Evolutionary conservation across 163 green algal genomes (phyloP), one percentile per base, ranked within the genome.

Genomic region (Chlorella variabilis): DNA sequence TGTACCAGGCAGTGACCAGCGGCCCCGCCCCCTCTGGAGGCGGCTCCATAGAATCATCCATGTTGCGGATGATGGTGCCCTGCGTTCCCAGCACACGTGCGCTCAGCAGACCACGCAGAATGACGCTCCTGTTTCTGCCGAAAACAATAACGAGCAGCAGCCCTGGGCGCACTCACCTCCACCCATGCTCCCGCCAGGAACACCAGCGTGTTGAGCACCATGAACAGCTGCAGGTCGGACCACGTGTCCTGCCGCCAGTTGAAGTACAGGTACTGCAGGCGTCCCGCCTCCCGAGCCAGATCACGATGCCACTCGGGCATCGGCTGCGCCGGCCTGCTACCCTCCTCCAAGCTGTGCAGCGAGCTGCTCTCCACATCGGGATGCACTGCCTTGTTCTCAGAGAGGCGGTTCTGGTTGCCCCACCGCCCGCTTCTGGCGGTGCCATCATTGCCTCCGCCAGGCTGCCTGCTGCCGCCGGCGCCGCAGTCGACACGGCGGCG

Each of bases 201-300:
- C 7, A 90, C 54, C 3, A 69, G n/a, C 20, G 62, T 29, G 39
- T 91, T 91, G 13, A 91, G 45, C 17, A 78, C 45, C 41, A 87
- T 41, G 69, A 91, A 89, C 1, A 91, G 86, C 81, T 90, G 87
- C 74, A 91, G 51, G 62, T 90, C 87, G 3, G 41, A 75, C 80
- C 83, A 86, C 23, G 85, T 89, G 66, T 90, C 87, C 61, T 90
- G 73, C 80, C 84, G 74, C 80, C 80, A 79, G 78, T 84, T 84
- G 66, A 70, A 74, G 66, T 74, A 74, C 15, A 2, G 7, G 66
- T 74, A 74, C 39, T 74, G 66, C 38, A 59, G 23, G 2, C 38
- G 66, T 2, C 66, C 66, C 39, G 49, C 9, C 15, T 1, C 18
- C 3, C 49, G 33, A 2, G 17, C 63, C 15, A 49, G 34, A 8